Percentiles rank a stretch among this genome's conserved stretches.
Conservation (phyloP, 1,284 basidiomycete genomes). For the Cutaneotrichosporon curvatum region DNA sequence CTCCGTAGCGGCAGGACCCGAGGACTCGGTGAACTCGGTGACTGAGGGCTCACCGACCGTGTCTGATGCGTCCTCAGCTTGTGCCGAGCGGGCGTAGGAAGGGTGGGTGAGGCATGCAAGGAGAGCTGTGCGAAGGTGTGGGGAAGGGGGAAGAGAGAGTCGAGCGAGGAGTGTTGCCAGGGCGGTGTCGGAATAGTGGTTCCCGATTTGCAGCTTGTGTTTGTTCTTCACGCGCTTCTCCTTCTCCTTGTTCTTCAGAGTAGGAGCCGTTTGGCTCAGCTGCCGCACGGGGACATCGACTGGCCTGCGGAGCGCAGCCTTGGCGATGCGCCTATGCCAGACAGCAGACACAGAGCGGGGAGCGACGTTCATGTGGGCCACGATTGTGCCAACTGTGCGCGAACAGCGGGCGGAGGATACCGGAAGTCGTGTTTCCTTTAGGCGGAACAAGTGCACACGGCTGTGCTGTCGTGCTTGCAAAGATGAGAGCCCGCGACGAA, state of each 20-base stretch:
- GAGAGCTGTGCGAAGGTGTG: constrained; percentile 27
- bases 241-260: constrained; percentile 2
- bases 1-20: constrained; percentile 42
- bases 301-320: constrained; percentile 14
- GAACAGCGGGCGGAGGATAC: too few species aligned
- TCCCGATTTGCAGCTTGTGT: background rate
- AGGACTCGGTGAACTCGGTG: background rate
- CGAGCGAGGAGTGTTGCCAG: constrained; percentile 39
- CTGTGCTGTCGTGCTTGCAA: too few species aligned
- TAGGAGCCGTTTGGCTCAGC: constrained; percentile 5
- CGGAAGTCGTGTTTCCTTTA: too few species aligned
- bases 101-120: constrained; percentile 58
- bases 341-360: constrained; percentile 19
- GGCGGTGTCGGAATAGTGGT: constrained; percentile 23
- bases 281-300: background rate
- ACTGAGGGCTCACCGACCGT: background rate
- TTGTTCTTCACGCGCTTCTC: too few species aligned
- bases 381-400: background rate
- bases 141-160: constrained; percentile 30
- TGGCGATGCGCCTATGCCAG: constrained; percentile 23
- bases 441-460: too few species aligned
- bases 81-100: constrained; percentile 52
- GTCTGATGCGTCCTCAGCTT: constrained; percentile 13
- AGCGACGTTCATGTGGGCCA: constrained; percentile 6
- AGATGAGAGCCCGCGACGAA: too few species aligned